These are phyloP conservation scores for Xylaria castorea DNA, from an alignment of 495 filamentous ascomycete species.

Conservation along the genomic window DNA sequence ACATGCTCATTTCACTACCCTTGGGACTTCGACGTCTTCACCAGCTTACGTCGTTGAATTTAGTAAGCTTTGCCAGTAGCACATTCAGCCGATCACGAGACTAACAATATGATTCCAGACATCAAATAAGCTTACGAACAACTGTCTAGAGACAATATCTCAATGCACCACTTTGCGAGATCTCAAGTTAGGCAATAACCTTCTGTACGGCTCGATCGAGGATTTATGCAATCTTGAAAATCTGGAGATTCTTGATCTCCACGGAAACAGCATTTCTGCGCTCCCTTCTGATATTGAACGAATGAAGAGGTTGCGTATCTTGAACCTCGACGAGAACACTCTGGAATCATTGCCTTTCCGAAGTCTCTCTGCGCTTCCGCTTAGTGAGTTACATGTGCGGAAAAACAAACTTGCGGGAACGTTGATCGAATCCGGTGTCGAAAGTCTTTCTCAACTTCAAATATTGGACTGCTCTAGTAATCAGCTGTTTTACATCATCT, in stretches of 20 bases:
- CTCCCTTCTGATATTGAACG: slow-evolving; percentile 72
- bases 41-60: slow-evolving; percentile 77
- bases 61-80: slow-evolving; percentile 58
- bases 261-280: slow-evolving; percentile 77
- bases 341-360: slow-evolving; percentile 74
- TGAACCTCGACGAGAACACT: slow-evolving; percentile 80
- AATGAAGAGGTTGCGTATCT: slow-evolving; percentile 68
- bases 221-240: slow-evolving; percentile 63
- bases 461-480: slow-evolving; percentile 80
- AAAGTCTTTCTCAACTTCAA: slow-evolving; percentile 67
- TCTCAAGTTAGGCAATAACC: slow-evolving; percentile 81
- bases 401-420: slow-evolving; percentile 79
- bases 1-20: slow-evolving; percentile 74
- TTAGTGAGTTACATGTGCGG: slow-evolving; percentile 77
- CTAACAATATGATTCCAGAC: slow-evolving; percentile 57
- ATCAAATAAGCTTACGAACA: slow-evolving; percentile 77
- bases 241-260: slow-evolving; percentile 82
- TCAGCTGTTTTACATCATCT: slow-evolving; percentile 60
- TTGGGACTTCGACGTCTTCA: slow-evolving; percentile 75
- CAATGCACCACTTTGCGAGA: slow-evolving; percentile 76
- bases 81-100: slow-evolving; percentile 1
- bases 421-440: slow-evolving; percentile 67
- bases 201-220: slow-evolving; percentile 69
- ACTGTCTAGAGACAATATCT: slow-evolving; percentile 71
- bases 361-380: slow-evolving; percentile 66